Evolutionary conservation across 768 basidiomycete genomes (phyloP).

Genomic region (Paxillus rubicundulus): DNA sequence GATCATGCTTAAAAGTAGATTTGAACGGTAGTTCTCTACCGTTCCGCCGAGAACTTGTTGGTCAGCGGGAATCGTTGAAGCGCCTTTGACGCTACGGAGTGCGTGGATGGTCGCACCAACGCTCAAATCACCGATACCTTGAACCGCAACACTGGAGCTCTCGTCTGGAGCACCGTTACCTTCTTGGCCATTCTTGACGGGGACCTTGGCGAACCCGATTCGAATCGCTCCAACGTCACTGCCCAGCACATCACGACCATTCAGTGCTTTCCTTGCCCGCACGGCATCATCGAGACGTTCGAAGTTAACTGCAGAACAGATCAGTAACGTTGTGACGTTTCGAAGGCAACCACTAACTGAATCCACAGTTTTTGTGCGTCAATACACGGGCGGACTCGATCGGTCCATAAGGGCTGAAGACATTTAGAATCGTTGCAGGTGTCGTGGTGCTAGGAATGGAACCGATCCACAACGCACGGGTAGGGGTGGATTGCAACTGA

Average conservation of each 20-base stretch:
- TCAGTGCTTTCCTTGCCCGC: conserved; percentile 90
- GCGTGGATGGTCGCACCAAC: conserved; percentile 89
- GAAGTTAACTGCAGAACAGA: conserved; percentile 71
- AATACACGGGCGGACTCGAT: conserved; percentile 96
- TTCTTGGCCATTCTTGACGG: conserved; percentile 82
- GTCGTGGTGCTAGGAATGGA: conserved; percentile 95
- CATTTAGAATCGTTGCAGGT: conserved; percentile 89
- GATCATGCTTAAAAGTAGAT: conserved; percentile 87
- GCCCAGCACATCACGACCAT: conserved; percentile 93
- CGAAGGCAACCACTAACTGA: conserved; percentile 50
- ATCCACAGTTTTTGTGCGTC: conserved; percentile 96
- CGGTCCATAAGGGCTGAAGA: conserved; percentile 96
- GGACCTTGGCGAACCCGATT: conserved; percentile 96
- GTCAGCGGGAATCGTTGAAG: conserved; percentile 85
- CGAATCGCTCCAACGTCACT: conserved; percentile 95
- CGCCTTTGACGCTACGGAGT: conserved; percentile 86
- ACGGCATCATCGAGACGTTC: conserved; percentile 97
- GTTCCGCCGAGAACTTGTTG: conserved; percentile 90
- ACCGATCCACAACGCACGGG: conserved; percentile 96
- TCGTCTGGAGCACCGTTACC: conserved; percentile 60
- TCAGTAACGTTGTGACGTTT: conserved; percentile 6
- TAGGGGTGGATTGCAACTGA: conserved; percentile 87
- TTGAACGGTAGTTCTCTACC: conserved; percentile 93
- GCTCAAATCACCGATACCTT: conserved; percentile 81
- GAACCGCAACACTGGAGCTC: conserved; percentile 61